Percentiles rank a stretch among this genome's conserved stretches.
phyloP scores from a whole-genome alignment of 2,329 filamentous ascomycete genomes.

The Verticillium tricorpus region DNA sequence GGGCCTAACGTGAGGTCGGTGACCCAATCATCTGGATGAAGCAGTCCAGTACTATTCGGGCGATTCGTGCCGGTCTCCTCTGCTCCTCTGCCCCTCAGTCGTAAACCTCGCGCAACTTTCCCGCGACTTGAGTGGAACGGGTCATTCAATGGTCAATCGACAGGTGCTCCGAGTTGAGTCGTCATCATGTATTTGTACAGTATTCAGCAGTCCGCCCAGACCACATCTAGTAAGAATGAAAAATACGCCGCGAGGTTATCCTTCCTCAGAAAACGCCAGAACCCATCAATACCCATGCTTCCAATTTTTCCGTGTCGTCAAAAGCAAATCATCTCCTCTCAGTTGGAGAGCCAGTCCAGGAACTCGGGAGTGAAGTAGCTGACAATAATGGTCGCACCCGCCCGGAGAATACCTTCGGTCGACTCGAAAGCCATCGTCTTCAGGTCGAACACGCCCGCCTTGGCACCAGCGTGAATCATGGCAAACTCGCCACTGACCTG shows the following conservation, averaged over 20 bases:
- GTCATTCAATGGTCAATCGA: too few relatives aligned
- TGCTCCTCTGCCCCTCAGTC: not conserved
- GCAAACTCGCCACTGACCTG: slow-evolving; percentile 96
- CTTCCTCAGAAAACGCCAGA: not conserved
- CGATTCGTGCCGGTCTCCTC: not conserved
- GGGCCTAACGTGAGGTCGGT: not conserved
- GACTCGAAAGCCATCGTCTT: slow-evolving; percentile 94
- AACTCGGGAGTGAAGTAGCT: slow-evolving; percentile 90
- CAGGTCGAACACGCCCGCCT: slow-evolving; percentile 93
- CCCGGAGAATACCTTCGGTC: slow-evolving; percentile 87
- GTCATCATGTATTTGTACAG: not conserved
- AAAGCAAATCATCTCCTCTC: slow-evolving; percentile 9
- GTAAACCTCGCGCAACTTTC: too few relatives aligned
- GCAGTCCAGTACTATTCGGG: not conserved
- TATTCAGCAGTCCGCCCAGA: not conserved
- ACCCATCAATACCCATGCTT: not conserved
- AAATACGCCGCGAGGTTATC: not conserved
- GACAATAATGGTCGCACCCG: slow-evolving; percentile 88
- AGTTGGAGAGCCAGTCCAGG: slow-evolving; percentile 60
- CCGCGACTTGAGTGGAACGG: too few relatives aligned
- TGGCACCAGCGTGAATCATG: slow-evolving; percentile 95
- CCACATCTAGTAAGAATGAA: not conserved
- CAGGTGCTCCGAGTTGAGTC: too few relatives aligned
- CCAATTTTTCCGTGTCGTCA: not conserved
- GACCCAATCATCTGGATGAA: not conserved